Evolutionary conservation across 768 basidiomycete genomes (phyloP).

Genomic region (Lentinula boryana): DNA sequence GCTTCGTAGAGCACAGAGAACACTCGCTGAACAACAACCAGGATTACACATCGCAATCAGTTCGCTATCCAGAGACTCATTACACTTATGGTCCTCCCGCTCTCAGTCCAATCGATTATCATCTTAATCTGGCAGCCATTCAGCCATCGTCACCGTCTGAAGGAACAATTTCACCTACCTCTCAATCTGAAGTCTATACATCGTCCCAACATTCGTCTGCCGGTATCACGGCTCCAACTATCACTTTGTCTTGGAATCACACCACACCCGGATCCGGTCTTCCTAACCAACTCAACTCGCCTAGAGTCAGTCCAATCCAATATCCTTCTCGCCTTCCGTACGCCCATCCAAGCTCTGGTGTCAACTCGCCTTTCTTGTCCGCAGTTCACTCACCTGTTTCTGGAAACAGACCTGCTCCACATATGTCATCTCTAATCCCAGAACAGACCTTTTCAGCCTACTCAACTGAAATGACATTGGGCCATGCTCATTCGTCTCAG

Average conservation of each 20-base stretch:
- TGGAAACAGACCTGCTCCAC: neutral
- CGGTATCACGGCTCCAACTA: neutral
- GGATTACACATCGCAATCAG: neutral
- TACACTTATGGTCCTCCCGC: neutral
- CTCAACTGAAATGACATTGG: neutral
- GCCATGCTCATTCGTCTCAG: neutral
- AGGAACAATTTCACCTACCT: neutral
- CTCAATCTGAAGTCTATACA: neutral
- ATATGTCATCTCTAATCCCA: neutral
- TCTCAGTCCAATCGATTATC: neutral
- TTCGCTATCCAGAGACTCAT: neutral
- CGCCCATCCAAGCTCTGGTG: neutral
- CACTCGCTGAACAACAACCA: neutral
- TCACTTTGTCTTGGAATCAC: neutral
- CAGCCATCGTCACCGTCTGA: neutral
- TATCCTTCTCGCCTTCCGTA: neutral
- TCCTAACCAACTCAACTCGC: neutral
- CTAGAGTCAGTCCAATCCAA: neutral
- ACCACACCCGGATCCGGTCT: neutral
- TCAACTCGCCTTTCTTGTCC: conserved; percentile 2
- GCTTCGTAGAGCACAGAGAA: neutral
- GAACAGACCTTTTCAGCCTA: neutral
- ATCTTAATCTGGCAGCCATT: neutral
- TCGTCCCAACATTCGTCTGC: neutral
- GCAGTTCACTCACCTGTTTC: neutral